phyloP scores from a whole-genome alignment of 2,329 filamentous ascomycete genomes.

The Alternaria brassicicola region DNA sequence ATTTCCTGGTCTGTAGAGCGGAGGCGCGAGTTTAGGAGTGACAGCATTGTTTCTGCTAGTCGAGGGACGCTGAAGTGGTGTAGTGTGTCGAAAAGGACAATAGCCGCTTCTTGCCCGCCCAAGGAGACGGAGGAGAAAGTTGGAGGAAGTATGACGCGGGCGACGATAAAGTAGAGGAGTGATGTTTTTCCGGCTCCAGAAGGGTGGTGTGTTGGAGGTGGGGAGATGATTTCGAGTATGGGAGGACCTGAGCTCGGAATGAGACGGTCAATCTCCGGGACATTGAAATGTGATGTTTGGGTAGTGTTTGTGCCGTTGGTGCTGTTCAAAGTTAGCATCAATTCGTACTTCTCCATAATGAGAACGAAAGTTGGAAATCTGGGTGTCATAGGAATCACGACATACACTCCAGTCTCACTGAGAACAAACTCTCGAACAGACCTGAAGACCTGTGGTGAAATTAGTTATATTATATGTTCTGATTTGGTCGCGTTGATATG shows the following conservation, averaged over 20 bases:
- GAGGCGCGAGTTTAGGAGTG: conserved; percentile 10
- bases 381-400: not conserved
- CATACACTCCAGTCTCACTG: conserved; percentile 16
- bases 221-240: conserved; percentile 61
- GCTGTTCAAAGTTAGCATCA: not conserved
- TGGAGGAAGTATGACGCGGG: conserved; percentile 58
- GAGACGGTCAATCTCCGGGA: conserved; percentile 55
- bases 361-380: not conserved
- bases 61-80: conserved; percentile 59
- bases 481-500: not conserved
- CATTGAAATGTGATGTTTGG: conserved; percentile 43
- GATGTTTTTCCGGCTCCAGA: conserved; percentile 64
- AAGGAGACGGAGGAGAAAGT: conserved; percentile 30
- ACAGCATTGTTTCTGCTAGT: conserved; percentile 50
- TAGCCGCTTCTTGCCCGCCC: conserved; percentile 51
- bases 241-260: conserved; percentile 20
- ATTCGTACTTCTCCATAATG: not conserved
- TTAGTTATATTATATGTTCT: not conserved
- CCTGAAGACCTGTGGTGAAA: conserved; percentile 47
- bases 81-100: conserved; percentile 64
- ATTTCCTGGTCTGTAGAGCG: not conserved
- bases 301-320: not conserved
- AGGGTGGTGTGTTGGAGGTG: conserved; percentile 39
- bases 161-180: conserved; percentile 62
- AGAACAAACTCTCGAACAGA: conserved; percentile 41